Base-by-base conservation (phyloP, 2,329 filamentous ascomycete genomes). In the Pyrenophora teres region DNA sequence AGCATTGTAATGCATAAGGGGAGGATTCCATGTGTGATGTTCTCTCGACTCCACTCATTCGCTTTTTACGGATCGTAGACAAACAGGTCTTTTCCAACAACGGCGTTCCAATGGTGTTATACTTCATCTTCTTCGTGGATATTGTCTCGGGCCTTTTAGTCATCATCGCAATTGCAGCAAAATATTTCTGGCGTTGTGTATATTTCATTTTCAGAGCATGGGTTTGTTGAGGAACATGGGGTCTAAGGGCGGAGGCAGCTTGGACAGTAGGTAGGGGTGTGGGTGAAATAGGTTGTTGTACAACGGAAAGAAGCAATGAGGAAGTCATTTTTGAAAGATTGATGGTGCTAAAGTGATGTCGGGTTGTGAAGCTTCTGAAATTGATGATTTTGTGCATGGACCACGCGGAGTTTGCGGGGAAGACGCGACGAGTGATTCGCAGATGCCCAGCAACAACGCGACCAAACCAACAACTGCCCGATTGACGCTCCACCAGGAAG, bases 11-110 rank as follows among this genome's bases (percentile, higher is more conserved):
- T 46, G 46, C 51, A 39, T 47, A 33, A 58, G 39, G 52, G 52
- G 60, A 56, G 63, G 59, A 59, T 60, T 62, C 60, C 9, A 25
- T 53, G 56, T 57, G 43, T 53, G 59, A 52, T 45, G 53, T 25
- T 33, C 38, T 67, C 66, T 60, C 59, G 56, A 49, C 56, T 64
- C 57, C 69, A 67, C 66, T 71, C 66, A 50, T 72, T 72, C 48
- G 52, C 37, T 48, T 46, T 41, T 7, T 38, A 51, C 40, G 46
- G 50, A 59, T 45, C 53, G 55, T 63, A 61, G 54, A 63, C 45
- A 51, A 36, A 56, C 47, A 43, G 56, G 52, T 43, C 36, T 49
- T 50, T 56, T 43, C 57, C 50, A 42, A 53, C 52, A 60, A 42
- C 49, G 63, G 63, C 62, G 63, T 64, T 66, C 35, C 21, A 47